Evolutionary conservation across 2,329 filamentous ascomycete genomes (phyloP).

Genomic region (Ophiostoma novo-ulmi): DNA sequence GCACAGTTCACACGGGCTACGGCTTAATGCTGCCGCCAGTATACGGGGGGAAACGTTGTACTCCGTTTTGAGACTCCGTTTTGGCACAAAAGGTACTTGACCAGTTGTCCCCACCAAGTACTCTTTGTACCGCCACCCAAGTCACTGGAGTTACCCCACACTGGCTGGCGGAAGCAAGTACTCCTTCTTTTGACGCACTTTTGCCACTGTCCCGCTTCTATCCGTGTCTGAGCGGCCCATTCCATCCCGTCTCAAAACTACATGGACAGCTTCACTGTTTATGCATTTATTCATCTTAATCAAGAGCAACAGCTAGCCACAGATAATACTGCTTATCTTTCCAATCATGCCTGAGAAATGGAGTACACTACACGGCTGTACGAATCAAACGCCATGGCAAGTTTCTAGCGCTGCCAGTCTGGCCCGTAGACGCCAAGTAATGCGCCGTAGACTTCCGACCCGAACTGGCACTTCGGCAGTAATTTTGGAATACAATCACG

Average conservation of each 20-base stretch:
- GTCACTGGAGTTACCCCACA: background rate
- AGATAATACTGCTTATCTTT: background rate
- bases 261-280: background rate
- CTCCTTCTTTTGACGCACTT: background rate
- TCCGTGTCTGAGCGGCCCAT: background rate
- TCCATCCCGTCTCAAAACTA: background rate
- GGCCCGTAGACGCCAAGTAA: background rate
- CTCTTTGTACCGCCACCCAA: background rate
- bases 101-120: background rate
- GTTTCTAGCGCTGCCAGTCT: background rate
- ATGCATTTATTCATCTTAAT: background rate
- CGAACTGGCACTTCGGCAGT: constrained; percentile 2
- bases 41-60: background rate
- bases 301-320: background rate
- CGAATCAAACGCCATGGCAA: background rate
- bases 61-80: constrained; percentile 9
- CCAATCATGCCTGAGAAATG: too few species aligned
- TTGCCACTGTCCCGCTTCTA: constrained; percentile 1
- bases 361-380: too few species aligned
- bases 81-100: constrained; percentile 2
- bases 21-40: constrained; percentile 11
- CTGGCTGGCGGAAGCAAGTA: background rate
- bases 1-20: background rate
- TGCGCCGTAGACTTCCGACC: background rate
- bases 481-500: background rate